These are phyloP conservation scores for Stylosanthes scabra DNA, from an alignment of 331 rosid species.

Conservation along the genomic window DNA sequence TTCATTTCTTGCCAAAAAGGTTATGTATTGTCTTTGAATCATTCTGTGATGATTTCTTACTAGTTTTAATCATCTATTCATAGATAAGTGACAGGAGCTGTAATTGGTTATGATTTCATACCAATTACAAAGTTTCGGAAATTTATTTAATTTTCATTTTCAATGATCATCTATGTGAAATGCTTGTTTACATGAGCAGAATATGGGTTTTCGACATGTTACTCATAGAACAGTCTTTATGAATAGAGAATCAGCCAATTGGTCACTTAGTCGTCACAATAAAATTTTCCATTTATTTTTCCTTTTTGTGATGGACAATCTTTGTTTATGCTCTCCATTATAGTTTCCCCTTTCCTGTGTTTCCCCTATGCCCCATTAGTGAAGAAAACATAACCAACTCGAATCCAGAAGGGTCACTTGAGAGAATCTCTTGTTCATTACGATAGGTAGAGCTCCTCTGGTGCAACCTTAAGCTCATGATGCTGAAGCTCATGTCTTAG, in stretches of 20 bases:
- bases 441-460: too few species aligned
- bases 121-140: conserved; percentile 2
- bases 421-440: too few species aligned
- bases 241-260: conserved; percentile 28
- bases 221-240: conserved; percentile 16
- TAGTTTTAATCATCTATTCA: background rate
- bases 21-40: conserved; percentile 18
- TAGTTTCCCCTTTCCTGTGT: background rate
- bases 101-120: conserved; percentile 28
- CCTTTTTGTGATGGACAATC: background rate
- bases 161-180: conserved; percentile 22
- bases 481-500: too few species aligned
- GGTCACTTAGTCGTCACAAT: conserved; percentile 28
- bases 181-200: conserved; percentile 7
- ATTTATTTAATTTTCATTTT: conserved; percentile 15
- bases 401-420: too few species aligned
- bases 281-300: background rate
- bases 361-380: background rate
- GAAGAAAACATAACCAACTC: too few species aligned
- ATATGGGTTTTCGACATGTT: background rate
- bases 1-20: conserved; percentile 29
- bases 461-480: too few species aligned
- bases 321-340: background rate
- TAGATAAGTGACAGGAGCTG: conserved; percentile 22
- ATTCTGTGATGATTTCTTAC: conserved; percentile 27